These are phyloP conservation scores for Plantago rigida DNA, from an alignment of 305 asterid genomes.

Conservation along the genomic window DNA sequence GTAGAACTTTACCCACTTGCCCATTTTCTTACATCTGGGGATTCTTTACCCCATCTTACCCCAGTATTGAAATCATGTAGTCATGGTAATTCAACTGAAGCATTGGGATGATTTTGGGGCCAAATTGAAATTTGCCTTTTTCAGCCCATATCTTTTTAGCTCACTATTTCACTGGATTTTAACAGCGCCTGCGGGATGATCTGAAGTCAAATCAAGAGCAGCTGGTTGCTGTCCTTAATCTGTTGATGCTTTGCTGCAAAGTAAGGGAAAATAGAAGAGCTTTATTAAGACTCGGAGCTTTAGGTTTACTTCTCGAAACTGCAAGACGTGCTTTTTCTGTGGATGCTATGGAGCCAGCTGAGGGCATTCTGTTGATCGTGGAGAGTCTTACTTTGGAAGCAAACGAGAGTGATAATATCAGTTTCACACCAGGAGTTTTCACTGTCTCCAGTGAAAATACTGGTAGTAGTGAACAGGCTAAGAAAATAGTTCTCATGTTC, in stretches of 20 bases:
- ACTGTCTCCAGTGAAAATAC: conserved; percentile 76
- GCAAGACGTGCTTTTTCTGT: conserved; percentile 95
- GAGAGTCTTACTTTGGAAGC: conserved; percentile 96
- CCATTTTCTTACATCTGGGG: conserved; percentile 16
- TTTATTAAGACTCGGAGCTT: conserved; percentile 69
- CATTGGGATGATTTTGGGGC: conserved; percentile 5
- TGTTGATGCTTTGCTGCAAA: conserved; percentile 94
- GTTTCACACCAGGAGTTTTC: conserved; percentile 63
- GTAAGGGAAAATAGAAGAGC: conserved; percentile 85
- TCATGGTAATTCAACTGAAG: conserved; percentile 8
- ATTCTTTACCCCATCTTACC: not conserved
- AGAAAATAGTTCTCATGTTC: conserved; percentile 91
- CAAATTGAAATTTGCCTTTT: conserved; percentile 14
- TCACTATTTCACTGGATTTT: conserved; percentile 22
- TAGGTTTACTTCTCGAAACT: conserved; percentile 85
- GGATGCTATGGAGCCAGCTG: conserved; percentile 99
- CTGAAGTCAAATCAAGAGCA: conserved; percentile 87
- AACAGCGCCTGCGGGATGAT: conserved; percentile 88
- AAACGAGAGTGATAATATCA: conserved; percentile 79
- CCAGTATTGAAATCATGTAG: conserved; percentile 1
- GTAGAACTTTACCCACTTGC: conserved; percentile 17
- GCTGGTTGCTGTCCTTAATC: conserved; percentile 79
- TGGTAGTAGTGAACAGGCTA: conserved; percentile 92
- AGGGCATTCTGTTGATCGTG: conserved; percentile 87
- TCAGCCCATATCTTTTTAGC: conserved; percentile 13